phyloP scores from a whole-genome alignment of 2,329 filamentous ascomycete genomes.

The Fusarium napiforme region DNA sequence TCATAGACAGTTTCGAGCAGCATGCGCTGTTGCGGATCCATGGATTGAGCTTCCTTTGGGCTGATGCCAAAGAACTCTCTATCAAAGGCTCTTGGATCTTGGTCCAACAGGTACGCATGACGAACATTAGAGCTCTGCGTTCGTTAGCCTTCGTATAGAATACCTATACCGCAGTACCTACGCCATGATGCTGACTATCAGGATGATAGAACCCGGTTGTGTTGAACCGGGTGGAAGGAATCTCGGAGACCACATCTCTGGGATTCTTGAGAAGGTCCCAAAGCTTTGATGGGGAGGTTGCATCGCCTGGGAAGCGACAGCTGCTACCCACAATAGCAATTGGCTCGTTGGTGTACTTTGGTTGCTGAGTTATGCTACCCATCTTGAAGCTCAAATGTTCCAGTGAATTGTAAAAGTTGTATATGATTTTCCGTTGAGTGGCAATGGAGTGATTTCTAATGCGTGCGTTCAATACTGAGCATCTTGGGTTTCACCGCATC shows the following conservation, averaged over 20 bases:
- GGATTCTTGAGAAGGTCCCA: slow-evolving; percentile 17
- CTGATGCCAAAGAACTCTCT: slow-evolving; percentile 12
- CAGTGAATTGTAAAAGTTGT: neutral
- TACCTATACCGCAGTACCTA: neutral
- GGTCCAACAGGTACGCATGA: slow-evolving; percentile 1
- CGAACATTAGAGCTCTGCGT: neutral
- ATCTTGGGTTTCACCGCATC: neutral
- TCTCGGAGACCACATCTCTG: neutral
- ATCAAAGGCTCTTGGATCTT: slow-evolving; percentile 17
- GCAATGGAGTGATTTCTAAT: neutral
- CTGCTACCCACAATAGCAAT: slow-evolving; percentile 24
- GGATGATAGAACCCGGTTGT: neutral
- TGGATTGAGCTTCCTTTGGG: slow-evolving; percentile 2
- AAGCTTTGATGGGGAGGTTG: slow-evolving; percentile 2
- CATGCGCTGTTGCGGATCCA: slow-evolving; percentile 21
- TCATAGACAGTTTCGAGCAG: slow-evolving; percentile 21
- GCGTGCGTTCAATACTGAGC: neutral
- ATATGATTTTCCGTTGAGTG: neutral
- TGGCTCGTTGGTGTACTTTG: neutral
- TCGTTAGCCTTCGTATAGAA: neutral
- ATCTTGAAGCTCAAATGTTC: neutral
- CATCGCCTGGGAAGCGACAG: slow-evolving; percentile 16
- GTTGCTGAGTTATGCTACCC: neutral
- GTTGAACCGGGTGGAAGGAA: slow-evolving; percentile 11
- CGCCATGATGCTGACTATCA: neutral